These are phyloP conservation scores for Capsella rubella DNA, from an alignment of 441 rosid species.

Conservation along the genomic window DNA sequence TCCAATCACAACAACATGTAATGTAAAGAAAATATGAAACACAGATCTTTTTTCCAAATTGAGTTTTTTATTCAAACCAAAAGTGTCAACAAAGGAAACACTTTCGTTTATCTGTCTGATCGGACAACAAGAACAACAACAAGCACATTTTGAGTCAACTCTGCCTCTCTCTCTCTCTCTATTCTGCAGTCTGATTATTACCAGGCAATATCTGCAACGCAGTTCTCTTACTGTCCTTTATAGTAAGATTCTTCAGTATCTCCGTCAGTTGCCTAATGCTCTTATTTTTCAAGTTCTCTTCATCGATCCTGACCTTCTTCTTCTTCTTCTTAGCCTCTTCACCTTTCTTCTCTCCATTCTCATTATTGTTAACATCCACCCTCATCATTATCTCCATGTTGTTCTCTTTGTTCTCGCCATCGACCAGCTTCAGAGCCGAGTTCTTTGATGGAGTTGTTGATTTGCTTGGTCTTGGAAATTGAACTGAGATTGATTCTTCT, in stretches of 20 bases:
- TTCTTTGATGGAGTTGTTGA: conserved; percentile 39
- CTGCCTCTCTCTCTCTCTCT: neutral
- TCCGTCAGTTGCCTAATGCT: conserved; percentile 43
- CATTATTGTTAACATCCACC: conserved; percentile 26
- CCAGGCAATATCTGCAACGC: conserved; percentile 30
- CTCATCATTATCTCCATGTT: conserved; percentile 35
- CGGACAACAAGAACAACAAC: neutral
- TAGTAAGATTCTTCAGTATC: conserved; percentile 32
- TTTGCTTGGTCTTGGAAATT: conserved; percentile 41
- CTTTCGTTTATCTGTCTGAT: neutral
- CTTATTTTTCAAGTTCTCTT: conserved; percentile 30
- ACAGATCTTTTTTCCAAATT: neutral
- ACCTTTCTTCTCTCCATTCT: conserved; percentile 20
- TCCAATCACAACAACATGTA: neutral
- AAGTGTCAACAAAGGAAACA: neutral
- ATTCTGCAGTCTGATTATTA: conserved; percentile 29
- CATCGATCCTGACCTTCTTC: conserved; percentile 37
- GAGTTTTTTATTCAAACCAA: conserved; percentile 22
- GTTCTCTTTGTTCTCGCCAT: conserved; percentile 35
- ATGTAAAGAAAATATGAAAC: neutral
- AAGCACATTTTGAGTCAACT: neutral
- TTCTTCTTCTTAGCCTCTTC: conserved; percentile 25
- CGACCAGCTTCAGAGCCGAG: conserved; percentile 24
- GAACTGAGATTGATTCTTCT: conserved; percentile 46
- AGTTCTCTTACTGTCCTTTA: conserved; percentile 33